Percentiles rank a stretch among this genome's conserved stretches.
phyloP scores from a whole-genome alignment of 2,329 filamentous ascomycete species.

The Blumeria hordei region DNA sequence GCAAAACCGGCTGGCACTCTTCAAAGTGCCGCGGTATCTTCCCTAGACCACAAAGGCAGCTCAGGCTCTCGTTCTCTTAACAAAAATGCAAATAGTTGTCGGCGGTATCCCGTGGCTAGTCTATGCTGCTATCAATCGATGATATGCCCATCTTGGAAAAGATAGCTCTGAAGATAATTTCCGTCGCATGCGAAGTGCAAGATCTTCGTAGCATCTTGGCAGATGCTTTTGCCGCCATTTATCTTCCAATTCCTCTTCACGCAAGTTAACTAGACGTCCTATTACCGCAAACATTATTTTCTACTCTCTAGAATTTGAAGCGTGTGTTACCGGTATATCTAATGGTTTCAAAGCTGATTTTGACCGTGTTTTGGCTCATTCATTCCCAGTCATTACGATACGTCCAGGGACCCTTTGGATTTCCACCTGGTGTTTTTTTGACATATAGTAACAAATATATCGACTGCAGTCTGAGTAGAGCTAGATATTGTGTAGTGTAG shows the following conservation, averaged over 20 bases:
- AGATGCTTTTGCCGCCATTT: neutral
- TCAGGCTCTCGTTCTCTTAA: neutral
- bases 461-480: neutral
- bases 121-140: neutral
- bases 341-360: neutral
- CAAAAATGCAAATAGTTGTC: neutral
- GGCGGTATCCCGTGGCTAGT: neutral
- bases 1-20: neutral
- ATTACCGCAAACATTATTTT: neutral
- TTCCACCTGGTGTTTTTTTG: neutral
- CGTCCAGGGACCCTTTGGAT: neutral
- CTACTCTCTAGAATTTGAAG: neutral
- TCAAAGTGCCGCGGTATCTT: neutral
- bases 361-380: neutral
- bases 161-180: neutral
- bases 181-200: neutral
- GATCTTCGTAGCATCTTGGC: neutral
- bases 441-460: neutral
- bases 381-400: neutral
- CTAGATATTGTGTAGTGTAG: neutral
- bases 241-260: neutral
- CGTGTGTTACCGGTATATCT: neutral
- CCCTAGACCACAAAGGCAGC: neutral
- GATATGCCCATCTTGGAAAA: neutral
- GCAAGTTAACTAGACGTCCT: neutral